A percentile compares a stretch with the other conserved stretches of the same genome.
Evolutionary conservation across 2,329 filamentous ascomycete genomes (phyloP).

Genomic region (Chaetoscypha palmicola): DNA sequence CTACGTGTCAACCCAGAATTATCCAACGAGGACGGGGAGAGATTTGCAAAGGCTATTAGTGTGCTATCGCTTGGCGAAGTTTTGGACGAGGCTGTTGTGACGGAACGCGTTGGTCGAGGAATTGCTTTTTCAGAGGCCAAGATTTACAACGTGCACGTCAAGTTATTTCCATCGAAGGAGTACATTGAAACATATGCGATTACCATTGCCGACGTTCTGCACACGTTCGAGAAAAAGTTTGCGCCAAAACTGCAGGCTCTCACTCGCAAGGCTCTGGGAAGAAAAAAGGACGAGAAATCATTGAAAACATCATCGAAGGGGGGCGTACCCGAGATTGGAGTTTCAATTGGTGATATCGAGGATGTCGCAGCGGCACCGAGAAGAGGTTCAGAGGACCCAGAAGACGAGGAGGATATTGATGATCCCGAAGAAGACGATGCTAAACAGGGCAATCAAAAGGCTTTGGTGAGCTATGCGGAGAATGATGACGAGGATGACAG

Average conservation of each 20-base stretch:
- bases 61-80: slow-evolving; percentile 78
- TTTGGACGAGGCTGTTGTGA: slow-evolving; percentile 71
- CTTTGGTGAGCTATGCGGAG: slow-evolving; percentile 79
- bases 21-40: slow-evolving; percentile 58
- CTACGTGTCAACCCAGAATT: slow-evolving; percentile 70
- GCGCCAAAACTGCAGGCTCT: slow-evolving; percentile 63
- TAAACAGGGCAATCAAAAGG: slow-evolving; percentile 64
- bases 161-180: slow-evolving; percentile 78
- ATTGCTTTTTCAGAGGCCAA: slow-evolving; percentile 65
- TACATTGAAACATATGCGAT: slow-evolving; percentile 86
- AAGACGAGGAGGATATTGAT: slow-evolving; percentile 50
- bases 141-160: slow-evolving; percentile 73
- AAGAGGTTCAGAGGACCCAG: slow-evolving; percentile 45
- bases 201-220: slow-evolving; percentile 65
- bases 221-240: slow-evolving; percentile 74
- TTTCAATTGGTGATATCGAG: slow-evolving; percentile 50
- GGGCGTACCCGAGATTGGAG: slow-evolving; percentile 70
- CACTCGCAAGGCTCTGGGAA: slow-evolving; percentile 70
- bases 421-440: slow-evolving; percentile 64
- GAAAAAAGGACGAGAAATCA: slow-evolving; percentile 61
- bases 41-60: slow-evolving; percentile 88
- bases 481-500: slow-evolving; percentile 88
- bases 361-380: slow-evolving; percentile 41
- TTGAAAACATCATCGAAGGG: slow-evolving; percentile 49
- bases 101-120: slow-evolving; percentile 71